phyloP scores from a whole-genome alignment of 495 filamentous ascomycete species.

The Penicillium canariense region DNA sequence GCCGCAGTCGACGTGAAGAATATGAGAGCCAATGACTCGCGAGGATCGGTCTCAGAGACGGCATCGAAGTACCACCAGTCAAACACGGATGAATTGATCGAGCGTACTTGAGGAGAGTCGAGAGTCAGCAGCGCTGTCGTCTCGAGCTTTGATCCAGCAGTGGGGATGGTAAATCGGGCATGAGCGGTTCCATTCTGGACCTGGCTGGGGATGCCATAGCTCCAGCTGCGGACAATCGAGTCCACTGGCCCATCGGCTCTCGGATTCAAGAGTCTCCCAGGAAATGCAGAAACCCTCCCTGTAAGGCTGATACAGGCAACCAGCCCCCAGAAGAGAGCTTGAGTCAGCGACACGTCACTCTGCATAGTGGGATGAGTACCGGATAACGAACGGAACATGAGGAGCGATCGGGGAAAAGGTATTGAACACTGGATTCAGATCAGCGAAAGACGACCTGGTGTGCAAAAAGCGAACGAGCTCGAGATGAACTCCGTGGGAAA shows the following conservation, averaged over 20 bases:
- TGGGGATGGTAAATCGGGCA: slow-evolving; percentile 14
- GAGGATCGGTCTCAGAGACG: slow-evolving; percentile 18
- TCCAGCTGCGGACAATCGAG: background rate
- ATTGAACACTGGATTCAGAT: background rate
- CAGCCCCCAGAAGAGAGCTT: background rate
- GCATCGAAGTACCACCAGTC: slow-evolving; percentile 47
- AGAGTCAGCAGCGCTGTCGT: slow-evolving; percentile 15
- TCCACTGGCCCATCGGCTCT: background rate
- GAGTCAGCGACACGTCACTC: background rate
- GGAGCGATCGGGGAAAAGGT: background rate
- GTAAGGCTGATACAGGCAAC: background rate
- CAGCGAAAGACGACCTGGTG: background rate
- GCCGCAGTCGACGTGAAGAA: slow-evolving; percentile 27
- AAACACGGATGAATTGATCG: slow-evolving; percentile 30
- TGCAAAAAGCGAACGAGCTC: background rate
- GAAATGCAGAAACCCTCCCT: background rate
- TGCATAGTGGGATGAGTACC: background rate
- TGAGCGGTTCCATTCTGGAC: slow-evolving; percentile 12
- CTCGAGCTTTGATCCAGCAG: background rate
- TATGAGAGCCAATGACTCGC: slow-evolving; percentile 24
- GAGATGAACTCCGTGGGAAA: background rate
- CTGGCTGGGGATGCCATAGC: slow-evolving; percentile 14
- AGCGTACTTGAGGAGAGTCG: slow-evolving; percentile 29
- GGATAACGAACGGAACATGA: background rate
- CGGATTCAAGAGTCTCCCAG: background rate